Evolutionary conservation across 1,139 yeast species (phyloP), one percentile per base, ranked within the genome.

Genomic region (Hemisphaericaspora xylofermentans): DNA sequence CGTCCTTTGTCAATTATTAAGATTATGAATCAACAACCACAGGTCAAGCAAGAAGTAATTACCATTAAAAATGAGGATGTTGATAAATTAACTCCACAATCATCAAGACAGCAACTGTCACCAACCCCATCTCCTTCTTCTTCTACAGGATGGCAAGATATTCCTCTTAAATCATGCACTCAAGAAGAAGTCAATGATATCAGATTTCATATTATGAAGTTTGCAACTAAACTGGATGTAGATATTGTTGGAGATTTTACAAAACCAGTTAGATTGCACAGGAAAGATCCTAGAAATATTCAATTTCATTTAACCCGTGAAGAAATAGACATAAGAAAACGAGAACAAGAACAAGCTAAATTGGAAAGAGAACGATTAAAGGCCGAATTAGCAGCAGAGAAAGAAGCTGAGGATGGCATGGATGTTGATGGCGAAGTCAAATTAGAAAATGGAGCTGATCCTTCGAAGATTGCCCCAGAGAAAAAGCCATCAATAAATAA

Each of bases 271-370:
- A 71, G 96, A 51, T 69, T 91, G 55, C 96, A 89, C 60, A 76
- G 98, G 52, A 89, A 91, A 58, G 98, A 91, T 61, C 96, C 98
- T 1, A 77, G 89, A 52, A 88, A 88, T 57, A 71, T 91, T 59
- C 96, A 88, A 58, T 87, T 86, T 56, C 96, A 88, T 62, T 67
- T 87, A 51, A 84, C 85, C 2, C 57, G 83, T 49, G 70, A 76
- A 50, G 88, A 82, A 49, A 66, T 78, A 42, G 91, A 68, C 54
- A 77, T 67, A 61, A 77, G 71, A 61, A 80, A 68, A 42, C 74
- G 74, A 50, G 85, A 78, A 36, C 78, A 74, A 33, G 63, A 56
- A 41, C 62, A 56, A 22, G 56, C 56, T 12, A 58, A 56, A 40
- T 44, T 45, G 26, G 64, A 56, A 36, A 50, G 43, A 39, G 56